phyloP scores from a whole-genome alignment of 768 basidiomycete genomes.

The Russula foetens region DNA sequence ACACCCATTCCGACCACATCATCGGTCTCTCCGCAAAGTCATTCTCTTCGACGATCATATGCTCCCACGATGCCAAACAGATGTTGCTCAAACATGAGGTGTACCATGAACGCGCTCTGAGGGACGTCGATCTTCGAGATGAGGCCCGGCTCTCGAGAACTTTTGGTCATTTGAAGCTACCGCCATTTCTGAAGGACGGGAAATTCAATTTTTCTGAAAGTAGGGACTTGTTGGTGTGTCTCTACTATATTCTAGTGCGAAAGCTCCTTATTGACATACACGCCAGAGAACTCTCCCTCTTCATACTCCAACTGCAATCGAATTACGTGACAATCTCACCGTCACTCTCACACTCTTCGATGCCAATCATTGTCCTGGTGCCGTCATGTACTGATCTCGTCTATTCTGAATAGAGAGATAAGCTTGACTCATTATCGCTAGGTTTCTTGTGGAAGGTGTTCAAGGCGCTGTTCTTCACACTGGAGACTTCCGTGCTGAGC shows the following conservation, averaged over 20 bases:
- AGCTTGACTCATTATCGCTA: constrained; percentile 25
- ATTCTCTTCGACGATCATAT: constrained; percentile 65
- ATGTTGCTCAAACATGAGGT: constrained; percentile 79
- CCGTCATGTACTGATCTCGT: constrained; percentile 62
- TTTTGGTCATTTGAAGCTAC: constrained; percentile 59
- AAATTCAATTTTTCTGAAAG: constrained; percentile 40
- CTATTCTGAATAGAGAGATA: neutral
- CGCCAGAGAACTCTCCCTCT: constrained; percentile 49
- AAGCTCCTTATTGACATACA: neutral
- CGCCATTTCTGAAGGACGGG: constrained; percentile 40
- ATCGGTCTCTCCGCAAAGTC: constrained; percentile 65
- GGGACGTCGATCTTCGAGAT: constrained; percentile 41
- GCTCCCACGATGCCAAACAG: constrained; percentile 77
- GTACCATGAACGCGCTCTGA: constrained; percentile 52
- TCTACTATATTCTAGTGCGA: neutral
- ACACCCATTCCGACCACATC: constrained; percentile 88
- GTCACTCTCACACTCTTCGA: constrained; percentile 77
- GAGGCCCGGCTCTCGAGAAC: constrained; percentile 41
- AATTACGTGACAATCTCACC: constrained; percentile 44
- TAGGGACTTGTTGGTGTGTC: constrained; percentile 60
- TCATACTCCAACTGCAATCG: constrained; percentile 54
- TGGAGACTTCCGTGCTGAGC: constrained; percentile 87
- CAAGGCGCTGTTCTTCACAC: constrained; percentile 78
- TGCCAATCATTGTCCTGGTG: constrained; percentile 93
- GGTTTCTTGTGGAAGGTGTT: constrained; percentile 76